Evolutionary conservation across 306 rosid species (phyloP).

Genomic region (Parietaria judaica): DNA sequence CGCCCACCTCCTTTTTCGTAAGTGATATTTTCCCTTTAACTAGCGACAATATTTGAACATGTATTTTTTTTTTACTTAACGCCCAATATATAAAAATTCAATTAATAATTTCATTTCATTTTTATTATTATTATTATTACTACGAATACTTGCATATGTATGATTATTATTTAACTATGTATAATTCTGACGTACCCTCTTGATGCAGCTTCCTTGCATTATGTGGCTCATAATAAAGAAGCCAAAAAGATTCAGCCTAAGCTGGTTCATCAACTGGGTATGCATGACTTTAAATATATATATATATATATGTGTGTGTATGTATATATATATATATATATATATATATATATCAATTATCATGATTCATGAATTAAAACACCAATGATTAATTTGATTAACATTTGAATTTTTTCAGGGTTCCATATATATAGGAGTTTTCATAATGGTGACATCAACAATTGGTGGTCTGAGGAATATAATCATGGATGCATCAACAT

Average conservation of each 20-base stretch:
- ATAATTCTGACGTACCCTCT: neutral
- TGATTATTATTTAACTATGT: too few relatives aligned
- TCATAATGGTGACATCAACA: conserved; percentile 88
- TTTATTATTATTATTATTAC: neutral
- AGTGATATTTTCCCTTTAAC: conserved; percentile 8
- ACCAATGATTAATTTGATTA: neutral
- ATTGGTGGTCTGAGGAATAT: conserved; percentile 88
- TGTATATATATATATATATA: too few relatives aligned
- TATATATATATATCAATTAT: too few relatives aligned
- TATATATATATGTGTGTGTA: too few relatives aligned
- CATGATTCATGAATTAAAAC: too few relatives aligned
- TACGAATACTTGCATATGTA: neutral
- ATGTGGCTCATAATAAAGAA: conserved; percentile 90
- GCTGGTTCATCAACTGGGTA: conserved; percentile 96
- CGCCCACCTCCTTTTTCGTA: conserved; percentile 82
- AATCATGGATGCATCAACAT: conserved; percentile 67
- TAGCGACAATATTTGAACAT: too few relatives aligned
- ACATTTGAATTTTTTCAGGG: conserved; percentile 28
- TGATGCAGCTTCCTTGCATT: conserved; percentile 71
- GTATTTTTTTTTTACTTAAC: too few relatives aligned
- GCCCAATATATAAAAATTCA: too few relatives aligned
- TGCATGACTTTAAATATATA: neutral
- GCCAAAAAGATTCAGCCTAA: conserved; percentile 66
- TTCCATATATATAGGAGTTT: conserved; percentile 58
- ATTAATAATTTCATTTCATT: neutral